phyloP scores from a whole-genome alignment of 2,329 filamentous ascomycete species.

The Nigrospora oryzae region DNA sequence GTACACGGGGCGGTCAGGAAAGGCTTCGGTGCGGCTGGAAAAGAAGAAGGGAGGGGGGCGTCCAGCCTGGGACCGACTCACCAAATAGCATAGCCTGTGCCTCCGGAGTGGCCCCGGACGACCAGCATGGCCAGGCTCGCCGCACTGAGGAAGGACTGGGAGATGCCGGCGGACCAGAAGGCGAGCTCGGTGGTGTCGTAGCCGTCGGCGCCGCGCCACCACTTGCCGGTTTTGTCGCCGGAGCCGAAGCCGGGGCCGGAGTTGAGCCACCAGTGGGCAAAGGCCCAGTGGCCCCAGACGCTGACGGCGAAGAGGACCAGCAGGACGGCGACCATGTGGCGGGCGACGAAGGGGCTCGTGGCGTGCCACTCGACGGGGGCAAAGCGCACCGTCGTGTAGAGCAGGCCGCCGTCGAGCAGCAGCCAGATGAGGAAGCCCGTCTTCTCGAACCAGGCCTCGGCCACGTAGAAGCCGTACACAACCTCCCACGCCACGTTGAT shows the following conservation, averaged over 20 bases:
- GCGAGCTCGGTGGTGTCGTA: conserved; percentile 40
- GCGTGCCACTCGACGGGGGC: conserved; percentile 31
- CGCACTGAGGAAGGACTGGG: conserved; percentile 31
- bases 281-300: conserved; percentile 27
- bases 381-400: conserved; percentile 35
- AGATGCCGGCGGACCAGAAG: conserved; percentile 36
- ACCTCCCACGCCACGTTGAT: conserved; percentile 45
- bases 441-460: conserved; percentile 32
- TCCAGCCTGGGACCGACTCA: conserved; percentile 17
- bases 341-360: conserved; percentile 28
- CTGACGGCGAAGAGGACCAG: conserved; percentile 24
- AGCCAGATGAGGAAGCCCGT: conserved; percentile 39
- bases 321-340: conserved; percentile 29
- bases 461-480: conserved; percentile 37
- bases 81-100: conserved; percentile 39
- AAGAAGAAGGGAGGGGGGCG: background rate
- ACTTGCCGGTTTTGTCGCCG: conserved; percentile 36
- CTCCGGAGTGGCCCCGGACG: conserved; percentile 37
- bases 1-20: background rate
- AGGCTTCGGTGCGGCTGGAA: background rate
- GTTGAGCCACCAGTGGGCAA: conserved; percentile 38
- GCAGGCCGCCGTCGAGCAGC: conserved; percentile 35
- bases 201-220: conserved; percentile 28
- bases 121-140: conserved; percentile 33
- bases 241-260: conserved; percentile 26